A percentile compares a stretch with the other conserved stretches of the same genome.
Evolutionary conservation across 192 early-diverging fungal genomes (phyloP).

Genomic region (Coemansia sp.): DNA sequence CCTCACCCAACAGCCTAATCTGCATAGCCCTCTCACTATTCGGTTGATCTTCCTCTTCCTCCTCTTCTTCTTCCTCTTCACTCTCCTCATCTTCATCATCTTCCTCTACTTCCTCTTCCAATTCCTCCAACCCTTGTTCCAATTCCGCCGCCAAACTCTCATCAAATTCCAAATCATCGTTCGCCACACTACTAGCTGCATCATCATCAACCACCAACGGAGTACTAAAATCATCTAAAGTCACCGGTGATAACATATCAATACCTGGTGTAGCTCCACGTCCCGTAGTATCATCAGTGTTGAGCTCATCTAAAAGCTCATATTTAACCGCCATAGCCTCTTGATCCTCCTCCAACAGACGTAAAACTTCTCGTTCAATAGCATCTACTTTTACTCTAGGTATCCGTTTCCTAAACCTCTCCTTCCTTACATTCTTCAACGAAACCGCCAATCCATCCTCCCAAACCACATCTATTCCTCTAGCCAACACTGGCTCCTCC

Average conservation of each 20-base stretch:
- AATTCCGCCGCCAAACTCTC: constrained; percentile 46
- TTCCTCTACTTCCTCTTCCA: constrained; percentile 32
- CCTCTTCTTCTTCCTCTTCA: constrained; percentile 24
- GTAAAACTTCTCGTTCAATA: constrained; percentile 40
- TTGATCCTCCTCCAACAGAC: constrained; percentile 42
- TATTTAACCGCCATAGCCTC: constrained; percentile 45
- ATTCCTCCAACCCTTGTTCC: constrained; percentile 36
- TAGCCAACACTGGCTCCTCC: constrained; percentile 18
- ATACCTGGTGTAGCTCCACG: constrained; percentile 38
- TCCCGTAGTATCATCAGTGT: constrained; percentile 15
- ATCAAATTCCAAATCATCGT: constrained; percentile 49
- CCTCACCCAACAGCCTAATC: constrained; percentile 42
- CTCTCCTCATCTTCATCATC: constrained; percentile 23
- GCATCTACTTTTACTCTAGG: constrained; percentile 27
- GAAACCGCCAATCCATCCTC: constrained; percentile 34
- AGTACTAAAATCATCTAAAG: constrained; percentile 39
- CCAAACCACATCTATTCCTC: constrained; percentile 33
- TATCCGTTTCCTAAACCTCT: constrained; percentile 34
- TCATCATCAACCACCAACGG: constrained; percentile 43
- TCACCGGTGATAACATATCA: constrained; percentile 48
- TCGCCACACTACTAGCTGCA: constrained; percentile 41
- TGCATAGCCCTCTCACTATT: constrained; percentile 45
- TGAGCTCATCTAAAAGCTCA: constrained; percentile 31
- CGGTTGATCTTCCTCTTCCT: constrained; percentile 34
- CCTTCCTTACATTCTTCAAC: constrained; percentile 28